These are phyloP conservation scores for Citrullus amarus DNA, from an alignment of 306 rosid species.

Conservation along the genomic window DNA sequence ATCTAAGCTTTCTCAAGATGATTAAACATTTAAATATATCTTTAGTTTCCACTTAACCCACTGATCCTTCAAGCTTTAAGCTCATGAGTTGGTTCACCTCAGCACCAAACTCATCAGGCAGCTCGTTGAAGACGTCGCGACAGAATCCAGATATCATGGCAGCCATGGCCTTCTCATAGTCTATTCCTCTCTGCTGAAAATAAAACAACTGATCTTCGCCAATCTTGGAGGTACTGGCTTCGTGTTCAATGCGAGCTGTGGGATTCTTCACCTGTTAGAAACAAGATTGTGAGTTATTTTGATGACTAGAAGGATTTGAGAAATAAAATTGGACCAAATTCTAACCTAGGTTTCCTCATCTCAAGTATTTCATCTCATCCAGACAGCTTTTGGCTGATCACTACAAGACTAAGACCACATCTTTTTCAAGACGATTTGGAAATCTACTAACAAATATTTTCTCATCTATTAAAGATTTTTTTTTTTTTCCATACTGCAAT, in stretches of 20 bases:
- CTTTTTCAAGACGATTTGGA: not conserved
- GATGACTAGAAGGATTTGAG: not conserved
- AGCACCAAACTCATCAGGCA: slow-evolving; percentile 91
- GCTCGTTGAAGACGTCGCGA: slow-evolving; percentile 85
- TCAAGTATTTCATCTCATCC: not conserved
- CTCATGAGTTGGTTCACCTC: slow-evolving; percentile 94
- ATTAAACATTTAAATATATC: not conserved
- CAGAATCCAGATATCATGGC: slow-evolving; percentile 97
- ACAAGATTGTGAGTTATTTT: not conserved
- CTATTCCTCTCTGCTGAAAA: slow-evolving; percentile 93
- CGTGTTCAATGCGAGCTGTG: slow-evolving; percentile 75
- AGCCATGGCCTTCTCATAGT: slow-evolving; percentile 87
- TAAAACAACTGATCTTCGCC: slow-evolving; percentile 90
- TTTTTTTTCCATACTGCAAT: not conserved
- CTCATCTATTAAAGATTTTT: not conserved
- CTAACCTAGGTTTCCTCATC: not conserved
- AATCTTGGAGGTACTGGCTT: slow-evolving; percentile 89
- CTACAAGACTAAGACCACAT: not conserved
- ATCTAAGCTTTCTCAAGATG: not conserved
- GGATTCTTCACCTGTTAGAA: slow-evolving; percentile 70
- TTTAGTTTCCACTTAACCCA: slow-evolving; percentile 32
- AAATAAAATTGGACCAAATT: not conserved
- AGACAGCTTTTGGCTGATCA: not conserved
- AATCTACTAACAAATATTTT: not conserved
- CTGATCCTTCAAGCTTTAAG: slow-evolving; percentile 90